Evolutionary conservation across 495 filamentous ascomycete species (phyloP), one percentile per base, ranked within the genome.

Genomic region (Aspergillus indologenus): DNA sequence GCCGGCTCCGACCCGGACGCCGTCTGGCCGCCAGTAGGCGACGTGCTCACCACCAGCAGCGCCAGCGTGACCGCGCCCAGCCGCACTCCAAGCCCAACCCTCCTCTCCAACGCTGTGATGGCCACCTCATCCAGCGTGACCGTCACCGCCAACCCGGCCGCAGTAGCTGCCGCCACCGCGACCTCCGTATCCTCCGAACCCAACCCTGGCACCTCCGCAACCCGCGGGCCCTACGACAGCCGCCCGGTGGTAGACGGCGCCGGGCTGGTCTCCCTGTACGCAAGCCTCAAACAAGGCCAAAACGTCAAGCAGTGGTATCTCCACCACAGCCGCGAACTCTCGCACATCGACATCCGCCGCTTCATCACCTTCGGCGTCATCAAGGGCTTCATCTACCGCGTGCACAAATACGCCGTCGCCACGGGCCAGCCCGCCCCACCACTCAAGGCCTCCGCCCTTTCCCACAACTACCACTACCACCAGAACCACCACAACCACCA

Each of bases 311-410:
- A 88, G 68, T 98, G 91, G 90, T 85, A 90, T 61, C 77, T 86
- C 19, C 80, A 86, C 43, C 87, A 94, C 73, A 79, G 79, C 57
- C 81, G 83, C 23, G 75, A 86, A 22, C 78, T 96, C 5, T 72
- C 79, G 14, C 81, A 85, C 63, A 83, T 98, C 60, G 94, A 98
- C 72, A 84, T 96, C 47, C 82, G 94, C 1, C 85, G 95, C 24
- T 88, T 98, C 58, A 88, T 98, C 58, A 93, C 92, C 34, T 98
- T 97, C 70, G 94, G 95, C 48, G 83, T 98, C 17, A 94, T 97
- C 65, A 96, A 98, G 71, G 92, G 92, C 4, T 88, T 96, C 61
- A 65, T 98, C n/a, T 96, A 96, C 71, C 84, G 94, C 18, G 88
- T 96, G 31, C 92, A 98, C 75, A 92, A 92, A 68, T 94, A 95